Conservation (phyloP, 2,329 filamentous ascomycete species). For the Metarhizium robertsii region DNA sequence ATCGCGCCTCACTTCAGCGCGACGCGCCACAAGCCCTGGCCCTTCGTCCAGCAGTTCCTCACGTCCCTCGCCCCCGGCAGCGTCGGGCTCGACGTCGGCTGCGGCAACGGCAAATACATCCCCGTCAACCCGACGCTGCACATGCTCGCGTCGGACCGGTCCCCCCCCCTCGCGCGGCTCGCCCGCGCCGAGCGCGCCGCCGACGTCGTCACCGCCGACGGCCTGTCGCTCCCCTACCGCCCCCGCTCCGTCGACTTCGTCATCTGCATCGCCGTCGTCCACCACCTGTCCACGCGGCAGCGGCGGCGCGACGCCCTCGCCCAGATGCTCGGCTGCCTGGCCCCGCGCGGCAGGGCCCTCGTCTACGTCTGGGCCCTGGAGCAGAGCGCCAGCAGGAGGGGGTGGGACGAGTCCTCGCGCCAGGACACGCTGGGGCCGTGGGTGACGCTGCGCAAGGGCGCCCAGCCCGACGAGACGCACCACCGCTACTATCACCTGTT, state of each 20-base stretch:
- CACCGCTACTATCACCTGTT: slow-evolving; percentile 95
- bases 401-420: slow-evolving; percentile 74
- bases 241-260: slow-evolving; percentile 59
- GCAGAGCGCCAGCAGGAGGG: slow-evolving; percentile 75
- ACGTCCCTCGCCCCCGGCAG: slow-evolving; percentile 55
- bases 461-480: slow-evolving; percentile 48
- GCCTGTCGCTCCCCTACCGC: slow-evolving; percentile 73
- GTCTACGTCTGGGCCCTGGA: slow-evolving; percentile 96
- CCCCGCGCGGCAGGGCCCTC: slow-evolving; percentile 56
- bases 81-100: slow-evolving; percentile 83
- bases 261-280: slow-evolving; percentile 88
- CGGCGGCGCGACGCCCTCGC: slow-evolving; percentile 65
- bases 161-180: slow-evolving; percentile 43
- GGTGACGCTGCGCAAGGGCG: slow-evolving; percentile 51
- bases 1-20: slow-evolving; percentile 79
- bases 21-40: slow-evolving; percentile 81
- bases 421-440: slow-evolving; percentile 96
- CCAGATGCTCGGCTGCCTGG: slow-evolving; percentile 60
- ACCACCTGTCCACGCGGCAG: slow-evolving; percentile 75
- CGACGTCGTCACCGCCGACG: slow-evolving; percentile 70
- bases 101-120: slow-evolving; percentile 95
- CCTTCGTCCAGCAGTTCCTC: slow-evolving; percentile 76
- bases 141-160: slow-evolving; percentile 80
- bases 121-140: slow-evolving; percentile 67
- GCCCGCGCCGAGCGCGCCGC: slow-evolving; percentile 40